These are phyloP conservation scores for Neurospora terricola DNA, from an alignment of 495 filamentous ascomycete species.

Conservation along the genomic window DNA sequence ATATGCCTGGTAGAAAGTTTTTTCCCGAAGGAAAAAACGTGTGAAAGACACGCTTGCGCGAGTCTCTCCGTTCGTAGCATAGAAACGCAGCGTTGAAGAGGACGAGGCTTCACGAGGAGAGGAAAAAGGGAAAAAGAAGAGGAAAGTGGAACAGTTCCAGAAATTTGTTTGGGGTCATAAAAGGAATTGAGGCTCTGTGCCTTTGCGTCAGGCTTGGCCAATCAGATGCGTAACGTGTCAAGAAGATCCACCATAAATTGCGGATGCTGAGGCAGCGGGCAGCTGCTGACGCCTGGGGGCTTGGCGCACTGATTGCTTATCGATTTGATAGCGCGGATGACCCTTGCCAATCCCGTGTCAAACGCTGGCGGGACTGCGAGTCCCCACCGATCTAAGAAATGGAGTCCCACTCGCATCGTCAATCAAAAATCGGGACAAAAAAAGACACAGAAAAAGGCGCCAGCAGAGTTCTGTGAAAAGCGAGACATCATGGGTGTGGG, in stretches of 20 bases:
- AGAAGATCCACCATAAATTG: neutral
- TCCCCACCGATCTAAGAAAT: neutral
- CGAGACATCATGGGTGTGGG: neutral
- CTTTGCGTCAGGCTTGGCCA: neutral
- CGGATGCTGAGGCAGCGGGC: neutral
- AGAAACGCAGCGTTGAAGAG: constrained; percentile 99
- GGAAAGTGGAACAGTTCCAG: constrained; percentile 4
- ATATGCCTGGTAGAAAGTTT: constrained; percentile 55
- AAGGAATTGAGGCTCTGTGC: constrained; percentile 8
- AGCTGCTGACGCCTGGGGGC: neutral
- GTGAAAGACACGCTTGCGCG: constrained; percentile 28
- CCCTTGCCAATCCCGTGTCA: neutral
- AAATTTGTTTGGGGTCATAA: constrained; percentile 20
- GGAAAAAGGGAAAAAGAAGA: constrained; percentile 27
- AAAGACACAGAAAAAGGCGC: neutral
- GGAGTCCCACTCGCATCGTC: neutral
- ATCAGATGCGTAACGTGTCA: neutral
- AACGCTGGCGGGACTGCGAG: neutral
- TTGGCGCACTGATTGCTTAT: neutral
- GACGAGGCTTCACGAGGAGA: constrained; percentile 65
- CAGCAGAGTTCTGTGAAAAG: neutral
- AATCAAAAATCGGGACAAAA: neutral
- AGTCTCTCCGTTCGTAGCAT: constrained; percentile 83
- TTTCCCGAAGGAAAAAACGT: neutral
- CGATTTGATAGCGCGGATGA: neutral